Base-by-base conservation (phyloP, 768 basidiomycete species). In the Lentinula sp. region DNA sequence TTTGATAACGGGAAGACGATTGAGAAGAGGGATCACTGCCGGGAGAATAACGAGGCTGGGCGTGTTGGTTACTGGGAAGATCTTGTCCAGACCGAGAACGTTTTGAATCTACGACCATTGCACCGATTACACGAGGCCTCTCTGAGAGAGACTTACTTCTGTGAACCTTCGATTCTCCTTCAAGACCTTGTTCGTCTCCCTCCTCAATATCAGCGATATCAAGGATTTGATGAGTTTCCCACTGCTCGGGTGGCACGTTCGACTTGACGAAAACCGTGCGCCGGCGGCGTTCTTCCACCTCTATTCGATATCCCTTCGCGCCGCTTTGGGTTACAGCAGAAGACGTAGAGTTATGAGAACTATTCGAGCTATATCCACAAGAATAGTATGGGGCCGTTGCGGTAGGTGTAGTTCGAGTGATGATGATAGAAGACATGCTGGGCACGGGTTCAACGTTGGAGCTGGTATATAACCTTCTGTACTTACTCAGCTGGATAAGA, bases 321-420 rank as follows among this genome's bases (percentile, higher is more conserved):
- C 45, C 45, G 48, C 23, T 32, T 8, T 42, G 4, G 9, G 21
- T 21, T 5, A n/a, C n/a, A 6, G 13, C 23, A 28, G 40, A 28
- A 35, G 46, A 49, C 45, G 21, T 10, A 11, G 57, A 37, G 13
- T 8, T 57, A n/a, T 32, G 40, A 5, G 48, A 51, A 21, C 63
- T 81, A 78, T 64, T 80, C 80, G 60, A 80, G 48, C 79, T 78
- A 65, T 79, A 80, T 5, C 34, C n/a, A n/a, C 59, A 72, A 74
- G 43, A 78, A 69, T 1, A 78, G 70, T 1, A 75, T 65, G n/a
- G 65, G 23, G 34, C 35, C 11, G 31, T 31, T 13, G 49, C n/a
- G 4, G 52, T 32, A 46, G 52, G 61, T 28, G 70, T 66, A 43
- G 67, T 64, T 61, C 71, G 75, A 13, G 72, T 65, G 10, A 70